Evolutionary conservation across 306 rosid genomes (phyloP).

Genomic region (Vicia villosa): DNA sequence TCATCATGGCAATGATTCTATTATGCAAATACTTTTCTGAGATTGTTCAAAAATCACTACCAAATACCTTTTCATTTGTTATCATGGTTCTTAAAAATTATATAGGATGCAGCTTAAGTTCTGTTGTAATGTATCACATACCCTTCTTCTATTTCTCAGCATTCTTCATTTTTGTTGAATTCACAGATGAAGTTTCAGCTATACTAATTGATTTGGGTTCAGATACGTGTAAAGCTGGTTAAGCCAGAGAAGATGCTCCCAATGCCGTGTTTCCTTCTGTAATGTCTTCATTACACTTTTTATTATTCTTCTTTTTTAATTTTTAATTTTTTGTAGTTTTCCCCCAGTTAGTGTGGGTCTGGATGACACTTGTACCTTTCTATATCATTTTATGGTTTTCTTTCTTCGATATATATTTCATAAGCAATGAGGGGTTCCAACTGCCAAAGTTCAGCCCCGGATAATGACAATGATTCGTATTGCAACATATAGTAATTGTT

Average conservation of each 20-base stretch:
- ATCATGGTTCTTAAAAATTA: constrained; percentile 16
- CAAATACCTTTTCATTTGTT: background rate
- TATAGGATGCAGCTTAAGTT: constrained; percentile 29
- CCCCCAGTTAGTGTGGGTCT: background rate
- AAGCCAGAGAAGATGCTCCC: too few relatives aligned
- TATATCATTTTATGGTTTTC: constrained; percentile 23
- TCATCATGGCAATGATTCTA: background rate
- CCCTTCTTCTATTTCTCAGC: too few relatives aligned
- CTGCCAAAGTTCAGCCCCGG: constrained; percentile 10
- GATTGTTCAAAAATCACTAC: constrained; percentile 12
- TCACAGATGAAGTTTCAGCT: too few relatives aligned
- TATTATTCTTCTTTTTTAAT: too few relatives aligned
- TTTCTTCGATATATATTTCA: constrained; percentile 15
- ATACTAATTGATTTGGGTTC: too few relatives aligned
- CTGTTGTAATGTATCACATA: constrained; percentile 6
- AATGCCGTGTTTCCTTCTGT: too few relatives aligned
- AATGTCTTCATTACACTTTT: too few relatives aligned
- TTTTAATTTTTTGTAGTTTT: too few relatives aligned
- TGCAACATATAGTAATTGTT: background rate
- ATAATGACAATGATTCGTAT: background rate
- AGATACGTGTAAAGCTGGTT: too few relatives aligned
- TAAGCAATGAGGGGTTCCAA: background rate
- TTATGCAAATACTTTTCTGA: constrained; percentile 3
- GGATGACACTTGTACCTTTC: constrained; percentile 2
- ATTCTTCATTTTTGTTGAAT: too few relatives aligned